phyloP scores from a whole-genome alignment of 345 rosid genomes.

The Mercurialis annua region DNA sequence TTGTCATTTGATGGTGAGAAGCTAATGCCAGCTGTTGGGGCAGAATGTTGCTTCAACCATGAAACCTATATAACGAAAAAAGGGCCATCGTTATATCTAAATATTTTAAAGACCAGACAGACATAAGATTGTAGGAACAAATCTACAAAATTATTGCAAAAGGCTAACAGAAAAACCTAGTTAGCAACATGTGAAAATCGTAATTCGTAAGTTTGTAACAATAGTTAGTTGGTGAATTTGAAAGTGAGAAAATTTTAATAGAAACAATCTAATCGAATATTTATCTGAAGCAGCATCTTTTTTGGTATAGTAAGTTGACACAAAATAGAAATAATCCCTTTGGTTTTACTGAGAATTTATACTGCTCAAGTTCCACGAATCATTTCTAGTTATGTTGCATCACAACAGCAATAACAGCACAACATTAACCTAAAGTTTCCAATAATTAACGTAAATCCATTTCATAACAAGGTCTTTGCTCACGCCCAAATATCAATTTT shows the following conservation, averaged over 20 bases:
- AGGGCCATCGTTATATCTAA: slow-evolving; percentile 13
- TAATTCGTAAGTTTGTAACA: no score
- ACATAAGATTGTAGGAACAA: background rate
- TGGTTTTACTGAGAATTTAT: background rate
- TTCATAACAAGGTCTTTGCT: slow-evolving; percentile 2
- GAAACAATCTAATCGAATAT: background rate
- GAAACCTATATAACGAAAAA: slow-evolving; percentile 63
- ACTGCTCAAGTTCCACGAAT: background rate
- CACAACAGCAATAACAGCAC: background rate
- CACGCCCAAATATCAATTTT: slow-evolving; percentile 1
- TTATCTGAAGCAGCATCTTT: background rate
- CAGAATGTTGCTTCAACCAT: slow-evolving; percentile 96
- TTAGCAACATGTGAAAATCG: background rate
- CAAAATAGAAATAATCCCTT: background rate
- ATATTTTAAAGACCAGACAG: background rate
- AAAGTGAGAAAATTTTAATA: background rate
- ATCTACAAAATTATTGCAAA: background rate
- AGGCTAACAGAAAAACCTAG: background rate
- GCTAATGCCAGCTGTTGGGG: slow-evolving; percentile 91
- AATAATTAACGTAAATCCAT: background rate
- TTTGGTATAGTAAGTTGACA: background rate
- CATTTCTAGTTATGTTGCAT: background rate
- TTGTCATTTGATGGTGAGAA: slow-evolving; percentile 96
- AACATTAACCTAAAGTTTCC: background rate
- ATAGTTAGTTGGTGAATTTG: background rate